Conservation (phyloP, 306 rosid genomes). For the Lathyrus oleraceus region DNA sequence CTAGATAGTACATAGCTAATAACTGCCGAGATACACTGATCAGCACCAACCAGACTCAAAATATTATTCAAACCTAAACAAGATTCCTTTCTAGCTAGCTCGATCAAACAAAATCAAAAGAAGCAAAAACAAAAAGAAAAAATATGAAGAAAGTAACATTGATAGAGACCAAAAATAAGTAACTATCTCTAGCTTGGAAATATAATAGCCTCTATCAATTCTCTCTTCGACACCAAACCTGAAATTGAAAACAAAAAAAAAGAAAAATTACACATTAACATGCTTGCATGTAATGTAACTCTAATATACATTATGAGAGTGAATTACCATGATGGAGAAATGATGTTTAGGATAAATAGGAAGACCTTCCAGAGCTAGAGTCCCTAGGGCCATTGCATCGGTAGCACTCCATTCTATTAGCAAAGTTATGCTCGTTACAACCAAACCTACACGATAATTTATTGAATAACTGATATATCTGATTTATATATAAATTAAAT, state of each 20-base stretch:
- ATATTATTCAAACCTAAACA: constrained; percentile 24
- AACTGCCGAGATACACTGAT: constrained; percentile 34
- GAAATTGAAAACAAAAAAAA: neutral
- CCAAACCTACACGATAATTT: constrained; percentile 51
- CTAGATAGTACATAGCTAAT: constrained; percentile 8
- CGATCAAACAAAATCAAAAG: constrained; percentile 10
- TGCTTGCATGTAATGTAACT: neutral
- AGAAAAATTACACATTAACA: neutral
- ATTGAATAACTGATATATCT: too few species aligned
- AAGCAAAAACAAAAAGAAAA: constrained; percentile 12
- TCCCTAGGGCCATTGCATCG: constrained; percentile 88
- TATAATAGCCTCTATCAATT: constrained; percentile 36
- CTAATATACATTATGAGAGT: neutral
- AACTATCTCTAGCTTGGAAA: constrained; percentile 32
- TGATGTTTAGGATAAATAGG: constrained; percentile 51
- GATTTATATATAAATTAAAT: too few species aligned
- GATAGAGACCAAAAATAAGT: constrained; percentile 34
- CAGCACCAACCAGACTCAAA: constrained; percentile 39
- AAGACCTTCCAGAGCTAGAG: constrained; percentile 49
- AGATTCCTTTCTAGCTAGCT: constrained; percentile 31
- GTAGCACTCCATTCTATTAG: constrained; percentile 78
- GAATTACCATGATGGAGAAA: constrained; percentile 30
- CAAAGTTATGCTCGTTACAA: constrained; percentile 92
- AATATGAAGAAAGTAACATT: constrained; percentile 31
- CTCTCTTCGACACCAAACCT: constrained; percentile 38